A percentile compares a stretch with the other conserved stretches of the same genome.
Evolutionary conservation across 176 grass and related monocot genomes (phyloP).

Genomic region (Otatea glauca): DNA sequence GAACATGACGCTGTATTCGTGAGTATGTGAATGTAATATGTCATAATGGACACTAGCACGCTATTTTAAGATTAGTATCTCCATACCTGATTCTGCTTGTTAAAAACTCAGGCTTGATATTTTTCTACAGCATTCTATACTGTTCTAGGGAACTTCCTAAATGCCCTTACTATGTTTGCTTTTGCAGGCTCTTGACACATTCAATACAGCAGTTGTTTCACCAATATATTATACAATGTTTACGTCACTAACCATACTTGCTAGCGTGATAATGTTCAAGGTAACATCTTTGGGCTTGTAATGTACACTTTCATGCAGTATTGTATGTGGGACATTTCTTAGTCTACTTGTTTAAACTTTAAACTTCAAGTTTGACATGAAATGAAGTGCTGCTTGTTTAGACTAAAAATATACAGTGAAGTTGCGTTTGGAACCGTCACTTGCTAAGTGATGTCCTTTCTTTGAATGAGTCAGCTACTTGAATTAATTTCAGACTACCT

Average conservation of each 20-base stretch:
- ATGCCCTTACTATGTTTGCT: conserved; percentile 9
- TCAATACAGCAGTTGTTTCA: conserved; percentile 92
- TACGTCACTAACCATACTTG: conserved; percentile 93
- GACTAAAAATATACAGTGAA: background rate
- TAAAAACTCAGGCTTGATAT: background rate
- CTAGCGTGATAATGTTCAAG: conserved; percentile 99
- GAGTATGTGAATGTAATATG: background rate
- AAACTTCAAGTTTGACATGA: conserved; percentile 24
- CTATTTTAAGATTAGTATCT: conserved; percentile 21
- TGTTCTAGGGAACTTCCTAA: background rate
- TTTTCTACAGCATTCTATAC: background rate
- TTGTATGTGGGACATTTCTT: background rate
- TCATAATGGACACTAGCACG: background rate
- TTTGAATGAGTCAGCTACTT: background rate
- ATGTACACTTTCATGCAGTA: background rate
- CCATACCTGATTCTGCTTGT: background rate
- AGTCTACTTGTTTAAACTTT: background rate
- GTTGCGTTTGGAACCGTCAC: background rate
- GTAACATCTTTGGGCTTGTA: conserved; percentile 53
- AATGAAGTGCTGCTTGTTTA: conserved; percentile 20
- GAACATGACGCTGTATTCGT: background rate
- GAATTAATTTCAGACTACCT: background rate
- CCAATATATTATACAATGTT: conserved; percentile 98
- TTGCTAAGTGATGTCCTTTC: background rate
- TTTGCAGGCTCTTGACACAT: conserved; percentile 93